Conservation (phyloP, 345 rosid species). For the Lenwebbia sp. region DNA sequence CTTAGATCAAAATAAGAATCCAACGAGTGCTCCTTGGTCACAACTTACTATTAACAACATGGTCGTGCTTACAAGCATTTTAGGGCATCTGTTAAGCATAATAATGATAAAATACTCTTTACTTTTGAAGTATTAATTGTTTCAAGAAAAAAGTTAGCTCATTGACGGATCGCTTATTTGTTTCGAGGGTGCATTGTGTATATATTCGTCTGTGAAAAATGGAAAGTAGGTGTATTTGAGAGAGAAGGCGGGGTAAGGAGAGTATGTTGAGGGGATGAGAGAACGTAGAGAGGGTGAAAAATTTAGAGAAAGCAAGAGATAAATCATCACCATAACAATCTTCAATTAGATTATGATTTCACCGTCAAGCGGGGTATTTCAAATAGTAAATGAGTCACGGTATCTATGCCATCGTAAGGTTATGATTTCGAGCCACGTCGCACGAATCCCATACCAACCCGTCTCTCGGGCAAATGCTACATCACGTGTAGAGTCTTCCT, state of each 20-base stretch:
- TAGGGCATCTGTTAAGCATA: neutral
- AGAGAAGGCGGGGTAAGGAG: no score
- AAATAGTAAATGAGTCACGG: neutral
- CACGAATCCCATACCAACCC: neutral
- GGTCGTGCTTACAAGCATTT: neutral
- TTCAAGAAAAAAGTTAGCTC: neutral
- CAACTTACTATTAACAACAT: neutral
- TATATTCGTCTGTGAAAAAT: no score
- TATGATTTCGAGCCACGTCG: neutral
- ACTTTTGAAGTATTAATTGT: neutral
- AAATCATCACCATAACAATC: neutral
- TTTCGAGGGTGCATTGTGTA: no score
- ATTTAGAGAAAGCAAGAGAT: neutral
- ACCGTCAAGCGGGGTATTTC: neutral
- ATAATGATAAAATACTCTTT: neutral
- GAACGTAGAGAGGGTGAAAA: neutral
- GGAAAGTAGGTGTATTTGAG: no score
- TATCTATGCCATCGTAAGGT: neutral
- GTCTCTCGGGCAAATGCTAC: neutral
- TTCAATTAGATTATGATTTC: neutral
- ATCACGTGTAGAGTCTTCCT: neutral
- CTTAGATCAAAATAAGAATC: neutral
- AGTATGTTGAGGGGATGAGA: no score
- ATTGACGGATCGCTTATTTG: no score
- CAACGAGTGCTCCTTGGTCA: neutral